Percentiles rank a stretch among this genome's conserved stretches.
Conservation (phyloP, 139 green algal genomes). For the Haematococcus sp. region DNA sequence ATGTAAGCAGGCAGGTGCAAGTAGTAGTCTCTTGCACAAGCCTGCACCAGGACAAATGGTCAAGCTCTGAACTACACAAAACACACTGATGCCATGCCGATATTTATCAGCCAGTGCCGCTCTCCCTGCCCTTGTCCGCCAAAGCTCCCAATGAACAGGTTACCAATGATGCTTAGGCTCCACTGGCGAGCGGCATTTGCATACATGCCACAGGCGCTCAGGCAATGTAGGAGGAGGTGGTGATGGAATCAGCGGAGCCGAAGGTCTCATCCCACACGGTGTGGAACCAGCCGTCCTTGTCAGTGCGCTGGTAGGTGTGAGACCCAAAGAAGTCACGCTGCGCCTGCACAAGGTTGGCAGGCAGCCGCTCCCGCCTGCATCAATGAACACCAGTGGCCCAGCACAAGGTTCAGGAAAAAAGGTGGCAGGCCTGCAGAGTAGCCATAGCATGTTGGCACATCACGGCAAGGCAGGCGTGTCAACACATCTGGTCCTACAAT, state of each 20-base stretch:
- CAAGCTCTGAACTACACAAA: too few species aligned
- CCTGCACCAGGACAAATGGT: too few species aligned
- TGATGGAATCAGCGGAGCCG: constrained; percentile 87
- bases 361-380: constrained; percentile 64
- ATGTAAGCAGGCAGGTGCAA: too few species aligned
- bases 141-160: too few species aligned
- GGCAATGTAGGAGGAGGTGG: constrained; percentile 79
- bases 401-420: not conserved
- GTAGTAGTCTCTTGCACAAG: too few species aligned
- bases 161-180: too few species aligned
- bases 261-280: constrained; percentile 83
- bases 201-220: constrained; percentile 14
- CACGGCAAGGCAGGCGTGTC: constrained; percentile 17
- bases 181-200: too few species aligned
- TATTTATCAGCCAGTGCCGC: too few species aligned
- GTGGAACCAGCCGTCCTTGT: constrained; percentile 88
- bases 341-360: constrained; percentile 96
- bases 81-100: too few species aligned
- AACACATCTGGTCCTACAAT: too few species aligned
- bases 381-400: not conserved
- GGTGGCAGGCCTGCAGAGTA: constrained; percentile 24
- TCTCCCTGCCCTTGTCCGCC: too few species aligned
- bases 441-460: constrained; percentile 30
- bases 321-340: constrained; percentile 98
- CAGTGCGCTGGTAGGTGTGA: constrained; percentile 94